Percentiles rank a stretch among this genome's conserved stretches.
phyloP scores from a whole-genome alignment of 495 filamentous ascomycete genomes.

The Daldinia grandis region DNA sequence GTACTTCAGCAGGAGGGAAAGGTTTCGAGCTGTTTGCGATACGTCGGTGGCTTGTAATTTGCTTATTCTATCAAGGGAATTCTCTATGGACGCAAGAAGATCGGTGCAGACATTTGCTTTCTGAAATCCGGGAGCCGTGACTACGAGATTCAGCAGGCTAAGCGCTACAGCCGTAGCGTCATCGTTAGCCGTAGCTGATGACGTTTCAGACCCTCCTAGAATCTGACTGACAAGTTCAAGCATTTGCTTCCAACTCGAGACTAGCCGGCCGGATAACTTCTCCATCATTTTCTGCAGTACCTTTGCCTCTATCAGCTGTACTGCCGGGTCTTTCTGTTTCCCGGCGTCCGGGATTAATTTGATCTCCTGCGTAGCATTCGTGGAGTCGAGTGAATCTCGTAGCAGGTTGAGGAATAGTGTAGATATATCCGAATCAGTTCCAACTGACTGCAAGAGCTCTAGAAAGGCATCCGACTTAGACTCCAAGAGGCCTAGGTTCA shows the following conservation, averaged over 20 bases:
- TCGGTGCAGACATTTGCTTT: constrained; percentile 56
- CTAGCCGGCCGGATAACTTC: constrained; percentile 62
- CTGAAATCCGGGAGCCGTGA: constrained; percentile 69
- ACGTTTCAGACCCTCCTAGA: constrained; percentile 63
- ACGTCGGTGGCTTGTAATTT: constrained; percentile 42
- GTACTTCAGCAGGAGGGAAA: constrained; percentile 66
- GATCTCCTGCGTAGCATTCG: constrained; percentile 33
- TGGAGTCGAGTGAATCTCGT: constrained; percentile 64
- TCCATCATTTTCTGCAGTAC: constrained; percentile 73
- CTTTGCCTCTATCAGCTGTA: constrained; percentile 66
- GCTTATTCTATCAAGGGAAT: constrained; percentile 57
- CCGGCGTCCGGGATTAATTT: constrained; percentile 42
- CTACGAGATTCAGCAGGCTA: constrained; percentile 71
- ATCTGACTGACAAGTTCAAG: constrained; percentile 70
- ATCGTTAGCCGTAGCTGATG: constrained; percentile 47
- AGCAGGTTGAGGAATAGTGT: constrained; percentile 71
- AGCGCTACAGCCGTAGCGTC: constrained; percentile 68
- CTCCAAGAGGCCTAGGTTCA: constrained; percentile 37
- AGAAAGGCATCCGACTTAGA: constrained; percentile 61
- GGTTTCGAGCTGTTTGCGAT: constrained; percentile 63
- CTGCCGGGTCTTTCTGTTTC: constrained; percentile 52
- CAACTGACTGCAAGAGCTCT: constrained; percentile 60
- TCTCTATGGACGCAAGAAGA: constrained; percentile 61
- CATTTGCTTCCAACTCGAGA: constrained; percentile 44
- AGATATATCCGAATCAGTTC: constrained; percentile 65